Evolutionary conservation across 73 alveolate genomes (phyloP).

Genomic region (Paramecium tetraurelia): DNA sequence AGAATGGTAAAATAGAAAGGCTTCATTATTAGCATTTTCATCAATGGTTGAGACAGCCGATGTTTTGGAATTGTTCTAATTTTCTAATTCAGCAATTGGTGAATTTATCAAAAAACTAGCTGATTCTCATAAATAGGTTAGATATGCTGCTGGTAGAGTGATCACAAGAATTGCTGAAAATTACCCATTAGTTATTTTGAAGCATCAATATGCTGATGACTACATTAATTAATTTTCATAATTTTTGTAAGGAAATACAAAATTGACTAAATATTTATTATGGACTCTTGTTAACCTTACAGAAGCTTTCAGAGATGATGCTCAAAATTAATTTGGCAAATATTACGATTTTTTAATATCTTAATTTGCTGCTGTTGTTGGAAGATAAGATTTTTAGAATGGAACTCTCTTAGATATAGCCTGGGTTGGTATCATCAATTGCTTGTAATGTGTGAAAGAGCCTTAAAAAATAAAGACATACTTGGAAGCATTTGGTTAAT

Average conservation of each 20-base stretch:
- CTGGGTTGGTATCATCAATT: background rate
- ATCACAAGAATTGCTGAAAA: constrained; percentile 21
- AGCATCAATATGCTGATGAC: background rate
- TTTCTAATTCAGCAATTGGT: background rate
- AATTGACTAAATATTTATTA: background rate
- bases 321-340: background rate
- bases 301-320: constrained; percentile 5
- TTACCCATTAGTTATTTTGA: background rate
- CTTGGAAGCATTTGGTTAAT: background rate
- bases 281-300: background rate
- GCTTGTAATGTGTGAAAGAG: background rate
- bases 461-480: background rate
- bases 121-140: background rate
- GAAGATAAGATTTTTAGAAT: background rate
- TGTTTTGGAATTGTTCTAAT: background rate
- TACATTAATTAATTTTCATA: background rate
- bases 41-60: constrained; percentile 38
- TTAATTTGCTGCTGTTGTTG: background rate
- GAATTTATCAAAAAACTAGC: background rate
- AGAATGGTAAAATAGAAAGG: constrained; percentile 46
- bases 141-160: background rate
- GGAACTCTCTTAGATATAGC: constrained; percentile 8
- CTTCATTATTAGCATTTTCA: constrained; percentile 28
- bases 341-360: background rate
- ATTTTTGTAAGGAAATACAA: background rate